phyloP scores from a whole-genome alignment of 2,329 filamentous ascomycete genomes.

The Pseudopyrenochaeta lycopersici region DNA sequence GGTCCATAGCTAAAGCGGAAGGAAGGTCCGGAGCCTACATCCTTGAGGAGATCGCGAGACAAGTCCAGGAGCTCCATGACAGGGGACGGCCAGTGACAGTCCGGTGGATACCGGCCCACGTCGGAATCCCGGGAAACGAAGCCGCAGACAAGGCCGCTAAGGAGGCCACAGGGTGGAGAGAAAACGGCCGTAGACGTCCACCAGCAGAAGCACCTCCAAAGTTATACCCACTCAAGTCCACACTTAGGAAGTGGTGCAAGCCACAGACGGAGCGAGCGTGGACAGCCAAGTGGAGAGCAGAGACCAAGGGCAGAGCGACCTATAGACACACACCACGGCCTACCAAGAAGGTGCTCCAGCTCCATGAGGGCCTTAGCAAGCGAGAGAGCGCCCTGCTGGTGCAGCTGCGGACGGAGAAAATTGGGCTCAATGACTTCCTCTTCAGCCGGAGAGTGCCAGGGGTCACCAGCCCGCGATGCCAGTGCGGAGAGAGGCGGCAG shows the following conservation, averaged over 20 bases:
- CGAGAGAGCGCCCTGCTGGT: slow-evolving; percentile 20
- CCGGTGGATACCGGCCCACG: slow-evolving; percentile 15
- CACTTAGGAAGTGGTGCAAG: slow-evolving; percentile 13
- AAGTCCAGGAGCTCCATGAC: slow-evolving; percentile 16
- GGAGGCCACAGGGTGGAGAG: slow-evolving; percentile 25
- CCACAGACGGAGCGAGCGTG: slow-evolving; percentile 4
- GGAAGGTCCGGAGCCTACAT: slow-evolving; percentile 20
- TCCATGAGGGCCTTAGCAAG: slow-evolving; percentile 23
- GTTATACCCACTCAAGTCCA: slow-evolving; percentile 6
- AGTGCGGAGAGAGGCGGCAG: slow-evolving; percentile 22
- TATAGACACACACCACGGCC: slow-evolving; percentile 15
- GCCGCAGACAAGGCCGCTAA: slow-evolving; percentile 9
- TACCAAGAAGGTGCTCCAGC: slow-evolving; percentile 19
- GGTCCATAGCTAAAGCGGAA: slow-evolving; percentile 18
- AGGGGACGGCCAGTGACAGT: slow-evolving; percentile 13
- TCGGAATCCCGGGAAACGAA: slow-evolving; percentile 12
- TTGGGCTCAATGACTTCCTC: slow-evolving; percentile 24
- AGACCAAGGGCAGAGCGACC: slow-evolving; percentile 14
- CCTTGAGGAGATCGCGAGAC: slow-evolving; percentile 19
- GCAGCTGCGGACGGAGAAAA: slow-evolving; percentile 23
- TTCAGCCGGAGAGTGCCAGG: slow-evolving; percentile 17
- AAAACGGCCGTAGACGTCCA: slow-evolving; percentile 5
- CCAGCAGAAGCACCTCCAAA: slow-evolving; percentile 13
- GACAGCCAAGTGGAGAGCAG: slow-evolving; percentile 7
- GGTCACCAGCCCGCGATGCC: slow-evolving; percentile 15